A percentile compares a stretch with the other conserved stretches of the same genome.
phyloP scores from a whole-genome alignment of 768 basidiomycete species.

The Zangia roseola region DNA sequence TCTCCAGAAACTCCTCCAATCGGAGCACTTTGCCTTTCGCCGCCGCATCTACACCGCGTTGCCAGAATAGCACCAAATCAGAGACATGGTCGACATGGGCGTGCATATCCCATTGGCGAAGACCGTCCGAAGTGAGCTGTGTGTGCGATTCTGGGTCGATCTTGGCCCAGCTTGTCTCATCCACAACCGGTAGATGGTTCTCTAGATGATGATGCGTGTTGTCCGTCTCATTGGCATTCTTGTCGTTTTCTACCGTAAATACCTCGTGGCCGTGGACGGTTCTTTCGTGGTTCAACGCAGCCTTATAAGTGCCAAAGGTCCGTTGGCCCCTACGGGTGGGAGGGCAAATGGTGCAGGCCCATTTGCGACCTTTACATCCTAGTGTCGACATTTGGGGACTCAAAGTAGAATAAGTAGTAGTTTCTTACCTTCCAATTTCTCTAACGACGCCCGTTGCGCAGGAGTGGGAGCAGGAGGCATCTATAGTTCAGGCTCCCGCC shows the following conservation, averaged over 20 bases:
- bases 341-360: constrained; percentile 36
- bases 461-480: constrained; percentile 24
- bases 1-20: constrained; percentile 47
- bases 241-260: constrained; percentile 3
- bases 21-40: constrained; percentile 42
- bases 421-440: constrained; percentile 24
- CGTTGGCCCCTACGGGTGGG: constrained; percentile 16
- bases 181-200: constrained; percentile 8
- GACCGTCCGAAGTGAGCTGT: constrained; percentile 30
- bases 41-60: constrained; percentile 46
- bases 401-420: not conserved
- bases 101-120: constrained; percentile 30
- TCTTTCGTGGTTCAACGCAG: constrained; percentile 34
- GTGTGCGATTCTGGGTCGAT: constrained; percentile 15
- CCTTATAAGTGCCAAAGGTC: constrained; percentile 25
- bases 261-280: constrained; percentile 18
- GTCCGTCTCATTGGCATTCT: not conserved
- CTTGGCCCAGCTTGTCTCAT: constrained; percentile 31
- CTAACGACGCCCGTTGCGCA: constrained; percentile 16
- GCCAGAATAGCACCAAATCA: constrained; percentile 57
- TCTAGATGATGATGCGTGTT: constrained; percentile 1
- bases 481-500: constrained; percentile 12
- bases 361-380: constrained; percentile 24
- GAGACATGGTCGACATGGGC: constrained; percentile 45
- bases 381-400: not conserved